These are phyloP conservation scores for Phytophthora europaea DNA, from an alignment of 352 stramenopile genomes.

Conservation along the genomic window DNA sequence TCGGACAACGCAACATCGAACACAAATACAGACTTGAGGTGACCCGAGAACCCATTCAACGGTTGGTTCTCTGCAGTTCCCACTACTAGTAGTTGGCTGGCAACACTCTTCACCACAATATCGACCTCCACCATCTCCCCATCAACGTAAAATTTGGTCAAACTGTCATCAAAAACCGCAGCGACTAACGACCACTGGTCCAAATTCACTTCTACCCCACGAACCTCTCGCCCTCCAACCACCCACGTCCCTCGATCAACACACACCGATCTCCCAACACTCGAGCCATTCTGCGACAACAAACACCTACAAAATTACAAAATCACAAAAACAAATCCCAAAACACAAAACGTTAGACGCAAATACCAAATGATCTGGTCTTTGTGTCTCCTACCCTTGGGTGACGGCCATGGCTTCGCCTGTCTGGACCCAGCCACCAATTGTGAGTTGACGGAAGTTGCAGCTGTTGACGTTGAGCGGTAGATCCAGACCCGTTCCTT, in stretches of 20 bases:
- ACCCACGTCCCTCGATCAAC: constrained; percentile 45
- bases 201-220: constrained; percentile 10
- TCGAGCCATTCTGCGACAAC: constrained; percentile 55
- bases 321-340: background rate
- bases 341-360: background rate
- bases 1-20: constrained; percentile 51
- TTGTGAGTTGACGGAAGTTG: constrained; percentile 40
- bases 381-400: constrained; percentile 24
- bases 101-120: constrained; percentile 24
- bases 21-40: constrained; percentile 54
- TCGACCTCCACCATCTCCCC: constrained; percentile 38
- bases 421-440: constrained; percentile 56
- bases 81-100: constrained; percentile 29
- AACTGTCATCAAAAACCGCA: constrained; percentile 41
- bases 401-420: constrained; percentile 21
- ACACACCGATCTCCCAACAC: constrained; percentile 50
- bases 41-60: constrained; percentile 42
- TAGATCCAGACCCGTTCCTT: constrained; percentile 43
- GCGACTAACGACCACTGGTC: constrained; percentile 57
- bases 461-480: constrained; percentile 39
- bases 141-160: constrained; percentile 32
- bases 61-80: constrained; percentile 12
- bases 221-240: constrained; percentile 20
- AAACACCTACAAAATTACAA: constrained; percentile 42
- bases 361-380: background rate